These are phyloP conservation scores for Pseudozyma flocculosa DNA, from an alignment of 1,284 basidiomycete genomes.

Conservation along the genomic window DNA sequence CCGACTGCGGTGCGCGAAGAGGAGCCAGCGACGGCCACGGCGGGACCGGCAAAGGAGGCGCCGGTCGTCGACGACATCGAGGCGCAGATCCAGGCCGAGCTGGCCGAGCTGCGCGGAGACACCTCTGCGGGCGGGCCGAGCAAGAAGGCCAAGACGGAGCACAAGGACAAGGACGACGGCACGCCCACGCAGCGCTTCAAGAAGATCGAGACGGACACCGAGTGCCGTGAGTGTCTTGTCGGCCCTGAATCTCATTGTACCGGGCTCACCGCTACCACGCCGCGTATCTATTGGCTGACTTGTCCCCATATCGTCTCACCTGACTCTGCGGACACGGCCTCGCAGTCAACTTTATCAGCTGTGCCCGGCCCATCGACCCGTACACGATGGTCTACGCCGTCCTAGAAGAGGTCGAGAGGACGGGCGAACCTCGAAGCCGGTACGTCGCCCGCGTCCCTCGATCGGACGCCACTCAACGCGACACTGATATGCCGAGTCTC, in stretches of 20 bases:
- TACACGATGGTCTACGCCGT: conserved; percentile 27
- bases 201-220: conserved; percentile 37
- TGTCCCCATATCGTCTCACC: no score
- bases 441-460: conserved; percentile 1
- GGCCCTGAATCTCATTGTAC: not conserved
- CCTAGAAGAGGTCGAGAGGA: conserved; percentile 31
- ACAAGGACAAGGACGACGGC: not conserved
- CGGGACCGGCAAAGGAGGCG: not conserved
- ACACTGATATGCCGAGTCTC: not conserved
- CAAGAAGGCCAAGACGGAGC: not conserved
- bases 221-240: conserved; percentile 17
- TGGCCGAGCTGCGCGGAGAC: conserved; percentile 18
- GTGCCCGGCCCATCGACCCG: conserved; percentile 22
- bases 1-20: no score
- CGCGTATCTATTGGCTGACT: no score
- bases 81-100: conserved; percentile 46
- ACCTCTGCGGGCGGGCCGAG: not conserved
- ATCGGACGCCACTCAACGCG: not conserved
- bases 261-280: no score
- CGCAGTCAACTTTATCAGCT: conserved; percentile 30
- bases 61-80: conserved; percentile 33
- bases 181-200: conserved; percentile 7
- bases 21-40: not conserved
- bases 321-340: no score
- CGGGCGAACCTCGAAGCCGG: conserved; percentile 40